Conservation (phyloP, 352 stramenopile species). For the Globisporangium sylvaticum region DNA sequence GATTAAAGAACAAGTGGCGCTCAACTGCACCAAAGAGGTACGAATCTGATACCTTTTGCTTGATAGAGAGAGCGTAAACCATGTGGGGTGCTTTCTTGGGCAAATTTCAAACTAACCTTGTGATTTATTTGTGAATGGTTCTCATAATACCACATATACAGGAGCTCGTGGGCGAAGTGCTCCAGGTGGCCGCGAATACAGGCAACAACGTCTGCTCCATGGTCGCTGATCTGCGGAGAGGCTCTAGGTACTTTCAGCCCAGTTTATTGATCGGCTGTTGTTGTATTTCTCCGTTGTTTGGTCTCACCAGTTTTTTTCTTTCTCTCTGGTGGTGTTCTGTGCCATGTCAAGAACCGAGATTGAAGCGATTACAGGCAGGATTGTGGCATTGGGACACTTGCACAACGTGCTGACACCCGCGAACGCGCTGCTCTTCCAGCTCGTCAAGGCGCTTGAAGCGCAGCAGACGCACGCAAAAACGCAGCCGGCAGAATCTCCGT, state of each 20-base stretch:
- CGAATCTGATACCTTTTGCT: background rate
- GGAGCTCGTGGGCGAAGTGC: constrained; percentile 53
- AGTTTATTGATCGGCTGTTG: background rate
- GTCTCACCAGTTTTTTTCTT: background rate
- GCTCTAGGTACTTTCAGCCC: constrained; percentile 31
- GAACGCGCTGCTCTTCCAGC: constrained; percentile 52
- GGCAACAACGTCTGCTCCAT: constrained; percentile 72
- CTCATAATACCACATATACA: constrained; percentile 11
- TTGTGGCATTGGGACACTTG: constrained; percentile 39
- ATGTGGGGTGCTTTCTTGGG: background rate
- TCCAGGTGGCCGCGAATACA: constrained; percentile 48
- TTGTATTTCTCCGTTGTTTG: background rate
- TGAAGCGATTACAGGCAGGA: constrained; percentile 61
- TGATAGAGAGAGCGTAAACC: background rate
- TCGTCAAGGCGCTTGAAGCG: constrained; percentile 58
- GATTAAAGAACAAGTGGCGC: constrained; percentile 31
- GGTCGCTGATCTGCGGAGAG: constrained; percentile 59
- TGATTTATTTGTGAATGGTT: background rate
- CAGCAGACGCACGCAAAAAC: constrained; percentile 1
- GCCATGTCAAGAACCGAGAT: constrained; percentile 54
- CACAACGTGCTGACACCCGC: constrained; percentile 53
- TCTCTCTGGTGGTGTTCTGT: background rate
- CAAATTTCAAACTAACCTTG: background rate
- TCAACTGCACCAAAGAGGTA: constrained; percentile 41
- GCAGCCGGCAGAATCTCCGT: background rate